These are phyloP conservation scores for Lachancea meyersii DNA, from an alignment of 805 yeast genomes.

Conservation along the genomic window DNA sequence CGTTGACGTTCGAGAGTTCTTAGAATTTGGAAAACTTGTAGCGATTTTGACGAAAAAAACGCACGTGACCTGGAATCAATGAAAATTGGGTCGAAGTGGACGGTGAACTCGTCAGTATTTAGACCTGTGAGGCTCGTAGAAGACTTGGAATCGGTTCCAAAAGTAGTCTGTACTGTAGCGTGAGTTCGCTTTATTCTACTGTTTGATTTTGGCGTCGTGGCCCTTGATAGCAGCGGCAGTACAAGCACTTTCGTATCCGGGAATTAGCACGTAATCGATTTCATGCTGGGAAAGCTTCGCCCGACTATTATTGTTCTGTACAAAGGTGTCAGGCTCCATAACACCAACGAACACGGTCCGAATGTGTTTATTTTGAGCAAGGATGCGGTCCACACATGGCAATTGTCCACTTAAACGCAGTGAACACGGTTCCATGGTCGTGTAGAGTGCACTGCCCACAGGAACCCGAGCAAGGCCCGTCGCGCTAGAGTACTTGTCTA, in stretches of 20 bases:
- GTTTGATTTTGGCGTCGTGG: conserved; percentile 33
- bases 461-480: conserved; percentile 45
- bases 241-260: conserved; percentile 74
- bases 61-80: not conserved
- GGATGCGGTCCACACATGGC: conserved; percentile 80
- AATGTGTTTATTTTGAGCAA: conserved; percentile 44
- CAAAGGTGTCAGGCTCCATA: conserved; percentile 82
- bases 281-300: conserved; percentile 48
- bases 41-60: not conserved
- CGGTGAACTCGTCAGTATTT: too few species aligned
- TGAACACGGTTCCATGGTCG: conserved; percentile 98
- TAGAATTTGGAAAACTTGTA: not conserved
- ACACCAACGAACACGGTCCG: conserved; percentile 86
- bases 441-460: conserved; percentile 71
- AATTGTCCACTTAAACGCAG: conserved; percentile 79
- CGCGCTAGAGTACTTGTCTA: conserved; percentile 57
- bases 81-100: too few species aligned
- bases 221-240: conserved; percentile 69
- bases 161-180: too few species aligned
- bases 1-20: not conserved
- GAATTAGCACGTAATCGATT: conserved; percentile 69
- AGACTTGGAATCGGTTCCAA: too few species aligned
- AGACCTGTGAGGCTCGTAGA: too few species aligned
- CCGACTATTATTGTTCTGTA: conserved; percentile 65
- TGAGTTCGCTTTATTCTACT: not conserved